Evolutionary conservation across 768 basidiomycete genomes (phyloP).

Genomic region (Dendrothele bispora): DNA sequence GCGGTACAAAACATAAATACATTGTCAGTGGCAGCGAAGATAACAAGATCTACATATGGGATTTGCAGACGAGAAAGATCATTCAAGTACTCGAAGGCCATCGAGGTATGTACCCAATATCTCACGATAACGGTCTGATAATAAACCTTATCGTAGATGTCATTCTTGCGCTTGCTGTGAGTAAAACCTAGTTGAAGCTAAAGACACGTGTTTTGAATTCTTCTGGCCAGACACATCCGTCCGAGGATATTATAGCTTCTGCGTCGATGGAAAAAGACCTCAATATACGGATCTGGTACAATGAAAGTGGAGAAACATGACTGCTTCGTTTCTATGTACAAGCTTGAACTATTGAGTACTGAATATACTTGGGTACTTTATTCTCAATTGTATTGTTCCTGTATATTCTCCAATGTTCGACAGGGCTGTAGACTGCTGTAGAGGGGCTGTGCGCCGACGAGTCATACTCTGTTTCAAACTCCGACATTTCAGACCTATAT

Average conservation of each 20-base stretch:
- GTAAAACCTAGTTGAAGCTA: slow-evolving; percentile 14
- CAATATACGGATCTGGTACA: slow-evolving; percentile 80
- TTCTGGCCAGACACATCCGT: slow-evolving; percentile 73
- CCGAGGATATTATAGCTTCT: slow-evolving; percentile 73
- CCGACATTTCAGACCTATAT: not conserved
- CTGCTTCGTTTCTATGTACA: not conserved
- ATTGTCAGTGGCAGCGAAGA: slow-evolving; percentile 92
- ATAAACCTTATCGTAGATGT: slow-evolving; percentile 48
- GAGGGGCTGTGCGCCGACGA: not conserved
- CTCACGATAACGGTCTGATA: no score
- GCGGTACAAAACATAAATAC: slow-evolving; percentile 58
- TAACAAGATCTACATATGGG: slow-evolving; percentile 85
- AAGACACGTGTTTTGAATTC: slow-evolving; percentile 4
- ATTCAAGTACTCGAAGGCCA: slow-evolving; percentile 79
- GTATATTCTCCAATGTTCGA: not conserved
- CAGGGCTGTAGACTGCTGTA: not conserved
- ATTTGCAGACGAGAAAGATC: slow-evolving; percentile 78
- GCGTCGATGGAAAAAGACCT: slow-evolving; percentile 90
- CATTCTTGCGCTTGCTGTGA: slow-evolving; percentile 77
- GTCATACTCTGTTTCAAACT: not conserved
- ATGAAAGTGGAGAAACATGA: slow-evolving; percentile 24
- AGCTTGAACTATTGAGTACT: not conserved
- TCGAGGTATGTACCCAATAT: slow-evolving; percentile 64
- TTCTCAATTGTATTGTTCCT: not conserved
- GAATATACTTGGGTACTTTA: not conserved